Evolutionary conservation across 805 yeast species (phyloP).

Genomic region (Komagataella kurtzmanii): DNA sequence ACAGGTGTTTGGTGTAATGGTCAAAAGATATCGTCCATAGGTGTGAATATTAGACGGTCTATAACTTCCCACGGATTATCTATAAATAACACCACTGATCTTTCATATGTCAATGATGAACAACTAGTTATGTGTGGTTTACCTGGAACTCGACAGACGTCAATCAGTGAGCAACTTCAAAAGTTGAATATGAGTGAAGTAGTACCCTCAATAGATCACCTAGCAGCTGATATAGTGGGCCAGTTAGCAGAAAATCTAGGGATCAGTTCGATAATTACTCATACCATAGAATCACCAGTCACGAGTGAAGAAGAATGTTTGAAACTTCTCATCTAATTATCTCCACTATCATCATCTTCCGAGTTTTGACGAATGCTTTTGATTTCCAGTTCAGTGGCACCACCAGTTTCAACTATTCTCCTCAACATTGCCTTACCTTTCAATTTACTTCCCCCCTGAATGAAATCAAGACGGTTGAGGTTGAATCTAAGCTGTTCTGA

Average conservation of each 20-base stretch:
- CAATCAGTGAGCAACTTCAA: conserved; percentile 17
- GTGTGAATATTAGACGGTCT: conserved; percentile 73
- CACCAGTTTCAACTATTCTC: conserved; percentile 14
- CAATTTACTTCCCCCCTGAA: conserved; percentile 19
- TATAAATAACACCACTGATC: conserved; percentile 64
- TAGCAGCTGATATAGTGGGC: neutral
- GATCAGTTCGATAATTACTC: neutral
- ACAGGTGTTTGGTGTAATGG: conserved; percentile 81
- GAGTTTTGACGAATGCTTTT: neutral
- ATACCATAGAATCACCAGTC: neutral
- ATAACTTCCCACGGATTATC: conserved; percentile 87
- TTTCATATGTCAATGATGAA: conserved; percentile 47
- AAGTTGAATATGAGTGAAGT: neutral
- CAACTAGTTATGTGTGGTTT: conserved; percentile 79
- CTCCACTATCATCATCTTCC: neutral
- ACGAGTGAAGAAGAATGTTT: neutral
- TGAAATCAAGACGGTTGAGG: conserved; percentile 24
- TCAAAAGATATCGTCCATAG: conserved; percentile 75
- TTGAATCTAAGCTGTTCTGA: conserved; percentile 53
- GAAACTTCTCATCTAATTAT: neutral
- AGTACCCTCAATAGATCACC: neutral
- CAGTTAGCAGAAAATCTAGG: neutral
- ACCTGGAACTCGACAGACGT: conserved; percentile 44
- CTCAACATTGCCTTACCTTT: conserved; percentile 19
- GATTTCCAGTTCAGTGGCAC: conserved; percentile 3